These are phyloP conservation scores for Entomortierella parvispora DNA, from an alignment of 192 early-diverging fungal species.

Conservation along the genomic window DNA sequence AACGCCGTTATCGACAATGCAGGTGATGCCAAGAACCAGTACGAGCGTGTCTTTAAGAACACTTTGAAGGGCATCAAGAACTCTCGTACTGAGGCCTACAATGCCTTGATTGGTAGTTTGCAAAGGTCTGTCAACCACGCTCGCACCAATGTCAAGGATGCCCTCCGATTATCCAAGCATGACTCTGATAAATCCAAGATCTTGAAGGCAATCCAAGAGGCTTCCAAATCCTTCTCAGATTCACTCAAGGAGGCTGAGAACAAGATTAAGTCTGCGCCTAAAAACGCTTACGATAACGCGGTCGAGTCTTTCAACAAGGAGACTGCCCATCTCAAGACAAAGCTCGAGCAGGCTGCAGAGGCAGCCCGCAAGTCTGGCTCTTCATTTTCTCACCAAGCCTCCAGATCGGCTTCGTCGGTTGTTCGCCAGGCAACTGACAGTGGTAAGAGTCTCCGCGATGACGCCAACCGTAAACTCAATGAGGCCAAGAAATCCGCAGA, in stretches of 20 bases:
- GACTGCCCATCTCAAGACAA: slow-evolving; percentile 27
- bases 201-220: slow-evolving; percentile 26
- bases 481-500: slow-evolving; percentile 20
- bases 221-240: slow-evolving; percentile 11
- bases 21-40: slow-evolving; percentile 29
- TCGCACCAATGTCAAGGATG: slow-evolving; percentile 18
- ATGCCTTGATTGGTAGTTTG: slow-evolving; percentile 3
- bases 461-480: slow-evolving; percentile 12
- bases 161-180: slow-evolving; percentile 14
- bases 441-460: slow-evolving; percentile 12
- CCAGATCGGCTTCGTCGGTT: slow-evolving; percentile 34
- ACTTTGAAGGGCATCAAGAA: slow-evolving; percentile 24
- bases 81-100: slow-evolving; percentile 27
- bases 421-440: slow-evolving; percentile 8
- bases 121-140: slow-evolving; percentile 20
- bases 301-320: slow-evolving; percentile 35
- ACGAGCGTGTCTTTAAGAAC: slow-evolving; percentile 40
- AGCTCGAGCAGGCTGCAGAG: slow-evolving; percentile 30
- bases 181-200: slow-evolving; percentile 18
- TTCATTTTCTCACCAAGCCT: slow-evolving; percentile 22
- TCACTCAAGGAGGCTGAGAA: slow-evolving; percentile 25
- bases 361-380: slow-evolving; percentile 27
- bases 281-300: slow-evolving; percentile 33
- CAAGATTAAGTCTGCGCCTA: slow-evolving; percentile 43
- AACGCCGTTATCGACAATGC: slow-evolving; percentile 36